Conservation (phyloP, 192 early-diverging fungal genomes). For the Pecoramyces ruminantium region DNA sequence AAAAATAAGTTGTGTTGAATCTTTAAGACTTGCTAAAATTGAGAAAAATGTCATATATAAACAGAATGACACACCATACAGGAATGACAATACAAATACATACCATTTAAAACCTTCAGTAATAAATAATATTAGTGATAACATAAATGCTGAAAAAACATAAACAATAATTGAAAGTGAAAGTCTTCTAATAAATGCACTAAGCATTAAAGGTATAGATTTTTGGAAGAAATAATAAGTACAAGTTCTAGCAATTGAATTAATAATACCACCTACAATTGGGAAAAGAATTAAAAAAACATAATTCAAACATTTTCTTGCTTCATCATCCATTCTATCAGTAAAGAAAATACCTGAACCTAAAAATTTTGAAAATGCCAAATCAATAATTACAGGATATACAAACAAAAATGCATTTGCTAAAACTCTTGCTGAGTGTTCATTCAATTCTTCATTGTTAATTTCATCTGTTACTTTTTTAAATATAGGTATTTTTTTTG, state of each 20-base stretch:
- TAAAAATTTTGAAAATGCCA: not conserved
- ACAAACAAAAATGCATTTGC: not conserved
- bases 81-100: not conserved
- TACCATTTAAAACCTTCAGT: not conserved
- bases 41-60: conserved; percentile 18
- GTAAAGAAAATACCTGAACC: conserved; percentile 8
- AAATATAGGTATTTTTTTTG: not conserved
- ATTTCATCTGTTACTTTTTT: not conserved
- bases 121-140: conserved; percentile 3
- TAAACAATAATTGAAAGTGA: conserved; percentile 12
- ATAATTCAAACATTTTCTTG: not conserved
- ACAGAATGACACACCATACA: conserved; percentile 5
- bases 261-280: conserved; percentile 16
- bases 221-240: conserved; percentile 26
- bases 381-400: not conserved
- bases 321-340: conserved; percentile 6
- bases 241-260: conserved; percentile 17
- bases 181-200: conserved; percentile 13
- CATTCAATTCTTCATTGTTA: not conserved
- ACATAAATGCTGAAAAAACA: not conserved
- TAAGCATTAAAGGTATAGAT: conserved; percentile 20
- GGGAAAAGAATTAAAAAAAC: conserved; percentile 10
- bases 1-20: conserved; percentile 15
- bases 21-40: conserved; percentile 8
- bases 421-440: not conserved